A percentile compares a stretch with the other conserved stretches of the same genome.
phyloP scores from a whole-genome alignment of 1,139 yeast genomes.

The Suhomyces wounanorum region DNA sequence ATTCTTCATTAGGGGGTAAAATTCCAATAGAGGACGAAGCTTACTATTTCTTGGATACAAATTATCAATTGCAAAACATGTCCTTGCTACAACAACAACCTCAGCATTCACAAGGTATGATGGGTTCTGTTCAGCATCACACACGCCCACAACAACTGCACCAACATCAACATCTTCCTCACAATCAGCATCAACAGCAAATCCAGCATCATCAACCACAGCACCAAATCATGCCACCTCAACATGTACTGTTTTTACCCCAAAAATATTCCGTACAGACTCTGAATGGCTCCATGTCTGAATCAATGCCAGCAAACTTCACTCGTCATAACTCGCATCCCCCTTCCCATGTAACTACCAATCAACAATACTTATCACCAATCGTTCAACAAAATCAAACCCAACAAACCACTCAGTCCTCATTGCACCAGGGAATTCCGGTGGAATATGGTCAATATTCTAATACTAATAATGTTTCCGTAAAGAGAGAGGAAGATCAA shows the following conservation, averaged over 20 bases:
- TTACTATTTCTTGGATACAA: slow-evolving; percentile 50
- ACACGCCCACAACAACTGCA: slow-evolving; percentile 7
- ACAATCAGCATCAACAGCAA: neutral
- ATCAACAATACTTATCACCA: slow-evolving; percentile 16
- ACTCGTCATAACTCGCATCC: slow-evolving; percentile 19
- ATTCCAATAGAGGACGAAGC: slow-evolving; percentile 55
- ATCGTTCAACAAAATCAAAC: slow-evolving; percentile 12
- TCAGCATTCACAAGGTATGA: slow-evolving; percentile 15
- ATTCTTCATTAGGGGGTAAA: slow-evolving; percentile 60
- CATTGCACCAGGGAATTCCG: slow-evolving; percentile 3
- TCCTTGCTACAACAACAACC: slow-evolving; percentile 26
- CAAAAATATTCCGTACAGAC: slow-evolving; percentile 9
- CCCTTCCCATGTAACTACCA: slow-evolving; percentile 12
- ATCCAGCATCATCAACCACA: slow-evolving; percentile 10
- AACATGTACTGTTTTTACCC: slow-evolving; percentile 13
- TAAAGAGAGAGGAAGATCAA: slow-evolving; percentile 13
- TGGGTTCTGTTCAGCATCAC: slow-evolving; percentile 10
- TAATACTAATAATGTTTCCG: neutral
- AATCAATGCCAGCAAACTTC: slow-evolving; percentile 9
- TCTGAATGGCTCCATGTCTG: slow-evolving; percentile 2
- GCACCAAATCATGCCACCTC: slow-evolving; percentile 10
- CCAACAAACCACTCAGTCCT: slow-evolving; percentile 1
- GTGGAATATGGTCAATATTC: slow-evolving; percentile 8
- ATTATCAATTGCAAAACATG: slow-evolving; percentile 48
- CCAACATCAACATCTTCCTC: slow-evolving; percentile 10